Evolutionary conservation across 2,329 filamentous ascomycete species (phyloP).

Genomic region (Talaromyces verruculosus): DNA sequence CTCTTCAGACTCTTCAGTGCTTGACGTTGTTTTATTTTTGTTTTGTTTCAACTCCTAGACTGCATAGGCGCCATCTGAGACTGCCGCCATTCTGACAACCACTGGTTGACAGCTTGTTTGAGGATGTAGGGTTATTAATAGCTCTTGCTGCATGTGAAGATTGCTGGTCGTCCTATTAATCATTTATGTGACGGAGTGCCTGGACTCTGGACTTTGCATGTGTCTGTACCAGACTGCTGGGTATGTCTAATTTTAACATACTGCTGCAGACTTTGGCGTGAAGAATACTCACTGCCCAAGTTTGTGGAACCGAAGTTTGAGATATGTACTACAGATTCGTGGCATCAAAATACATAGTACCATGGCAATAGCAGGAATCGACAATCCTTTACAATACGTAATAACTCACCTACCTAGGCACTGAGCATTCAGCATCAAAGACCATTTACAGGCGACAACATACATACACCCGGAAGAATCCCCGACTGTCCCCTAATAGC

Average conservation of each 20-base stretch:
- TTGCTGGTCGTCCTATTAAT: background rate
- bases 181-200: background rate
- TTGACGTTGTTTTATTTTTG: background rate
- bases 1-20: background rate
- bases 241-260: conserved; percentile 1
- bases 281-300: background rate
- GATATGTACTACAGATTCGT: background rate
- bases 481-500: background rate
- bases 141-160: conserved; percentile 5
- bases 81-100: background rate
- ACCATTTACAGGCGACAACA: background rate
- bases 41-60: conserved; percentile 5
- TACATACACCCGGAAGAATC: background rate
- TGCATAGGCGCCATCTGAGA: conserved; percentile 9
- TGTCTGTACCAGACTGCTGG: background rate
- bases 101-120: background rate
- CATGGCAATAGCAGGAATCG: background rate
- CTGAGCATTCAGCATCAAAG: background rate
- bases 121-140: conserved; percentile 2
- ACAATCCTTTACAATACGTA: background rate
- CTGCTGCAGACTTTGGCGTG: background rate
- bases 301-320: background rate
- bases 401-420: background rate
- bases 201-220: background rate
- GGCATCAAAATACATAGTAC: background rate